Percentiles rank a stretch among this genome's conserved stretches.
phyloP scores from a whole-genome alignment of 2,329 filamentous ascomycete species.

The Dendryphion nanum region DNA sequence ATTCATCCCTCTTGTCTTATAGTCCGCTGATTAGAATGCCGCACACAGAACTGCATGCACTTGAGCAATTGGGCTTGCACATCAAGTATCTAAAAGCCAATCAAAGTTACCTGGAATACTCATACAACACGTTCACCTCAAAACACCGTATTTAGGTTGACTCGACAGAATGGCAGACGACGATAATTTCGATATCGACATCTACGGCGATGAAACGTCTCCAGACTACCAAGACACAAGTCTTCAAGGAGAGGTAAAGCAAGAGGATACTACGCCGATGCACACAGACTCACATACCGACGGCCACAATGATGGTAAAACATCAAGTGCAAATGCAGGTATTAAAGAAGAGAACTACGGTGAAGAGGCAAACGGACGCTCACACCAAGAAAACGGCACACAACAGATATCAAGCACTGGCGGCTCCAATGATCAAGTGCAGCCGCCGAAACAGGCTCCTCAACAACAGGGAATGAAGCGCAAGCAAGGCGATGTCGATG shows the following conservation, averaged over 20 bases:
- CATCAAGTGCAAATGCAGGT: constrained; percentile 10
- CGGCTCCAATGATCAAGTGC: constrained; percentile 37
- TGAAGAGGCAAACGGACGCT: constrained; percentile 19
- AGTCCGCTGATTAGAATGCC: constrained; percentile 36
- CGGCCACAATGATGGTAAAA: constrained; percentile 13
- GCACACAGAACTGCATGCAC: constrained; percentile 39
- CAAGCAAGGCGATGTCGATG: constrained; percentile 55
- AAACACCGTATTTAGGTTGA: constrained; percentile 6
- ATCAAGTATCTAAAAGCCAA: constrained; percentile 41
- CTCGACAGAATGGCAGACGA: constrained; percentile 54
- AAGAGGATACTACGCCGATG: constrained; percentile 20
- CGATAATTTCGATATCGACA: constrained; percentile 70
- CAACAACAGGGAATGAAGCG: constrained; percentile 61
- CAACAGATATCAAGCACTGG: constrained; percentile 47
- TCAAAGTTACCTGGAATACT: constrained; percentile 27
- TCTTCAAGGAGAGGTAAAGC: constrained; percentile 20
- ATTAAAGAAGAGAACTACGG: constrained; percentile 18
- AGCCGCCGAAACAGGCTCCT: constrained; percentile 42
- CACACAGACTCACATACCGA: constrained; percentile 33
- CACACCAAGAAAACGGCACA: constrained; percentile 28
- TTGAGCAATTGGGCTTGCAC: constrained; percentile 32
- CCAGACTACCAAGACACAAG: constrained; percentile 29
- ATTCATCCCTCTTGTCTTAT: constrained; percentile 17
- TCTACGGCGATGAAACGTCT: constrained; percentile 60
- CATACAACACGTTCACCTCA: not conserved